Conservation (phyloP, 2,329 filamentous ascomycete genomes). For the Aspergillus luchuensis region DNA sequence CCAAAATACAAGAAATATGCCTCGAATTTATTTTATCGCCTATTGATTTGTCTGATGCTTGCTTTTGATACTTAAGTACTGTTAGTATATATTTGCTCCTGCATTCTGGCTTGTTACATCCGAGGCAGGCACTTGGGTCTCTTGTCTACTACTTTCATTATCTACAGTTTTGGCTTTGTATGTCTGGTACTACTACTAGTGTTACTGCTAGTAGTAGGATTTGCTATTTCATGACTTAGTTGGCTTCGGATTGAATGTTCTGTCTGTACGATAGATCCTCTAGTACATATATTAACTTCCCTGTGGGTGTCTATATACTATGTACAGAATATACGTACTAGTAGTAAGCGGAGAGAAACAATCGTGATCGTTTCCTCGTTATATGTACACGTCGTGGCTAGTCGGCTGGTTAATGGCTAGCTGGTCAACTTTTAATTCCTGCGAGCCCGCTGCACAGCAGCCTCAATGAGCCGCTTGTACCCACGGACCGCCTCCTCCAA, state of each 20-base stretch:
- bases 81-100: neutral
- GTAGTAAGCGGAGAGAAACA: no score
- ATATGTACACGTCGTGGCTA: neutral
- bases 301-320: no score
- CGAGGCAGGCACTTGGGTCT: neutral
- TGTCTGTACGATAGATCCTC: neutral
- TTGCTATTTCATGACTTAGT: neutral
- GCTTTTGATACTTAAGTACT: neutral
- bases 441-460: constrained; percentile 26
- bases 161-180: no score
- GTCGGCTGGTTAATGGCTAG: no score
- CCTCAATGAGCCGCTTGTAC: constrained; percentile 68
- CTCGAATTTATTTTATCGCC: neutral
- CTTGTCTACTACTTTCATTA: neutral
- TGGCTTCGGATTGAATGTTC: neutral
- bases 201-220: no score
- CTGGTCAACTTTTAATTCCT: neutral
- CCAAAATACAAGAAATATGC: neutral
- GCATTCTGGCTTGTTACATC: neutral
- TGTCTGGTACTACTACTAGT: no score
- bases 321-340: no score
- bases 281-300: no score
- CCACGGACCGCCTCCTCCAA: constrained; percentile 76
- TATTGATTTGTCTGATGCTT: neutral
- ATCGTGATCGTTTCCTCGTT: neutral